Base-by-base conservation (phyloP, 2,329 filamentous ascomycete genomes). In the Pseudopyrenochaeta lycopersici region DNA sequence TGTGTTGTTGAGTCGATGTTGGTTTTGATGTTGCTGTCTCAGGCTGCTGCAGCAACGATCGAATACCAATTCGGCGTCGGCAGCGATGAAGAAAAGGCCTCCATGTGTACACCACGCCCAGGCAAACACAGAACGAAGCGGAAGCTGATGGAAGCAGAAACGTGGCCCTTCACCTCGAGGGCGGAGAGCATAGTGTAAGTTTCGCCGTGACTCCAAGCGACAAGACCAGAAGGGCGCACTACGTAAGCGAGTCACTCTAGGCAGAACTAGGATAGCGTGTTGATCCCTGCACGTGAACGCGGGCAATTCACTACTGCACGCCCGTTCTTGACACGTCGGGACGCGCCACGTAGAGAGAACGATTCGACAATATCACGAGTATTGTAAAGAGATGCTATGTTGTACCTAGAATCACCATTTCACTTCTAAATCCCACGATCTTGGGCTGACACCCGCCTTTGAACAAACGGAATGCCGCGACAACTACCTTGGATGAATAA, bases 401-500 rank as follows among this genome's bases (percentile, higher is more conserved):
- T 43, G 39, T 27, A 23, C 41, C 15, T 33, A n/a, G 46, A 10
- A 9, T n/a, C n/a, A 27, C 32, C 40, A 11, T 41, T 45, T 1
- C 30, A 38, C 35, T 20, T 21, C 18, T 47, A 46, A n/a, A 20
- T 36, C 46, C 18, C 7, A 21, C 30, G n/a, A 39, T 38, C 44
- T 20, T 32, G 23, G 7, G 40, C 14, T 58, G 44, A 52, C 40
- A n/a, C 17, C 35, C 27, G 38, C 20, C 35, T 18, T 29, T 48
- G 39, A 17, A 18, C 46, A 51, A n/a, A 41, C 56, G 58, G 30
- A n/a, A 85, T 85, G 83, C 75, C 81, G 18, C 80, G 83, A 61
- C 78, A 79, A 56, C 64, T 85, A 6, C 83, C 83, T 1, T 85
- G 83, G 82, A 78, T 81, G 50, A 76, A 67, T 40, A 67, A 70